Base-by-base conservation (phyloP, 2,329 filamentous ascomycete species). In the Pyrenophora graminea region DNA sequence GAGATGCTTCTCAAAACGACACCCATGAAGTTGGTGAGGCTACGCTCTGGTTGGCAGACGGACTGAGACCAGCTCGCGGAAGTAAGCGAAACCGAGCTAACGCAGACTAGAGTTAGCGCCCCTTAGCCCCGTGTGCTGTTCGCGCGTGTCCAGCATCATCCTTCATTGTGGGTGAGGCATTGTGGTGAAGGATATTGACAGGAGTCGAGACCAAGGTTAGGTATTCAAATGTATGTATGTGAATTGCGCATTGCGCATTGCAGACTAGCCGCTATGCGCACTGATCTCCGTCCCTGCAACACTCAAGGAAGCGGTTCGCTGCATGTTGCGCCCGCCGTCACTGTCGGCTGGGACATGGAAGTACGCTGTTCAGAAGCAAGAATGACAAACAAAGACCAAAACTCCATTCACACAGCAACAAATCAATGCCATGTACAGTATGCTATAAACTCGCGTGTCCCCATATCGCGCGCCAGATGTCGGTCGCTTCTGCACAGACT, bases 111-210 rank as follows among this genome's bases (percentile, higher is more conserved):
- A 54, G 45, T 44, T 58, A 60, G 54, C 56, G 45, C 39, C 25
- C 12, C 19, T 25, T 46, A 41, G 48, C 45, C 33, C 46, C 50
- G 57, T 56, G 56, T 60, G 51, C 45, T 40, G 54, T 60, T 60
- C 57, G 62, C 45, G 57, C 34, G 18, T 37, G 18, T 37, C 38
- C n/a, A 31, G 43, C 34, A 15, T 51, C 32, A 42, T 23, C 19
- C 13, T 25, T 34, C 41, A 18, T 38, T 21, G 19, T 21, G 19
- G 15, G 10, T 12, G 27, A 40, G 9, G 30, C 12, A 17, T 5
- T 25, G 8, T 25, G 2, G 23, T 18, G 27, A 37, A 13, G 30
- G 15, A 23, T 5, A 32, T 15, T 15, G 4, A 32, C 33, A 46
- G 17, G 34, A 30, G 8, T 38, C 36, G 10, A 38, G 19, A 30